Evolutionary conservation across 305 asterid species (phyloP), one percentile per base, ranked within the genome.

Genomic region (Solanum chacoense): DNA sequence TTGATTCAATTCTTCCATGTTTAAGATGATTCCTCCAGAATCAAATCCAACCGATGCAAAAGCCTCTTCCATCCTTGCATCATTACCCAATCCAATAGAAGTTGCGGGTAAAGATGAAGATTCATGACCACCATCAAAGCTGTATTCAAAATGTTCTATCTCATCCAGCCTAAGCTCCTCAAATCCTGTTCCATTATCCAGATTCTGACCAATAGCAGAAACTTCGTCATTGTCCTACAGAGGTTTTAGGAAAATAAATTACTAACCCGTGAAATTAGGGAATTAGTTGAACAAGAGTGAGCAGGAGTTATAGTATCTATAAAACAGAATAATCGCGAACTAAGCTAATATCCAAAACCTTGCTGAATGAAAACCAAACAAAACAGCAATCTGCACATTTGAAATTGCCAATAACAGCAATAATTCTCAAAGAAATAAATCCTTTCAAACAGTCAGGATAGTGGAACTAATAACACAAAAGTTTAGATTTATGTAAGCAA

Each of bases 161-260:
- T 95, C 98, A 89, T 96, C 99, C 88, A 96, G 91, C 91, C 95
- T 91, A 91, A 96, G 94, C 89, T 94, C 99, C 94, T 95, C 98
- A 89, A 94, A 95, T 55, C 92, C 96, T 32, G 96, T 90, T 89
- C 87, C 94, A 81, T 91, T 94, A 90, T 93, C 96, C 86, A 94
- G 93, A 92, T 94, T 94, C 94, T 91, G 96, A 90, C 89, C 93
- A 75, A 90, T 92, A 72, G 88, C 87, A 84, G 93, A 91, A 89
- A 92, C 92, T 50, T 89, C 96, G 86, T 90, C 91, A 59, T 89
- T 93, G 88, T 90, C 97, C 98, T 95, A 92, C 88, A 90, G 71
- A 88, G 59, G 84, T 87, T 86, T 75, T 86, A 32, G 78, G 26
- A 77, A 85, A 87, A 79, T 28, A 85, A 87, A 80, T 89, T 69